These are phyloP conservation scores for Rhodamnia argentea DNA, from an alignment of 345 rosid species.

Conservation along the genomic window DNA sequence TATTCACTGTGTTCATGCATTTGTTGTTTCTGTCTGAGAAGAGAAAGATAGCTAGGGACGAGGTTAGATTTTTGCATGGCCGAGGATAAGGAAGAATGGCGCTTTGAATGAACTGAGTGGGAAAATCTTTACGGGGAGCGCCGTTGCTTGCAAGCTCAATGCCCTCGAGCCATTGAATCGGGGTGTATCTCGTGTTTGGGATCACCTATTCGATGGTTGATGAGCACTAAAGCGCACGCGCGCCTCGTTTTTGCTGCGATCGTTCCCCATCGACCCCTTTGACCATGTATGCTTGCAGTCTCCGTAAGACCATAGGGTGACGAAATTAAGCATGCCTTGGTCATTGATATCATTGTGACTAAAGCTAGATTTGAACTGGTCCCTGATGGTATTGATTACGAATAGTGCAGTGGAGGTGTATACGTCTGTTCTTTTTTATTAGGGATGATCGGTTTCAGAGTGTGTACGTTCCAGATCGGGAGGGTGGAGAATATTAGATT, in stretches of 20 bases:
- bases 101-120: not conserved
- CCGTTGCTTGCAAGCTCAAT: not conserved
- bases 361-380: not conserved
- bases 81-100: not conserved
- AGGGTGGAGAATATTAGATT: too few species aligned
- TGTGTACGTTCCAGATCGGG: too few species aligned
- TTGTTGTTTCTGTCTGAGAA: not conserved
- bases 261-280: not conserved
- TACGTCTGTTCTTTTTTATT: too few species aligned
- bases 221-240: not conserved
- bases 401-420: not conserved
- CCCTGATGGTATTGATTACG: not conserved
- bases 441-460: too few species aligned
- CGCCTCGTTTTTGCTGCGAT: not conserved
- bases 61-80: not conserved
- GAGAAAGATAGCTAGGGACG: not conserved
- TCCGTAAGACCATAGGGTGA: not conserved
- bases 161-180: not conserved
- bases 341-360: not conserved
- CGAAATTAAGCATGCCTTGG: not conserved
- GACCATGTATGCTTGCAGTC: not conserved
- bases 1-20: not conserved
- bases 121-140: not conserved
- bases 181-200: not conserved
- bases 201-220: not conserved